A percentile compares a stretch with the other conserved stretches of the same genome.
phyloP scores from a whole-genome alignment of 257 asterid genomes.

The Phtheirospermum japonicum region DNA sequence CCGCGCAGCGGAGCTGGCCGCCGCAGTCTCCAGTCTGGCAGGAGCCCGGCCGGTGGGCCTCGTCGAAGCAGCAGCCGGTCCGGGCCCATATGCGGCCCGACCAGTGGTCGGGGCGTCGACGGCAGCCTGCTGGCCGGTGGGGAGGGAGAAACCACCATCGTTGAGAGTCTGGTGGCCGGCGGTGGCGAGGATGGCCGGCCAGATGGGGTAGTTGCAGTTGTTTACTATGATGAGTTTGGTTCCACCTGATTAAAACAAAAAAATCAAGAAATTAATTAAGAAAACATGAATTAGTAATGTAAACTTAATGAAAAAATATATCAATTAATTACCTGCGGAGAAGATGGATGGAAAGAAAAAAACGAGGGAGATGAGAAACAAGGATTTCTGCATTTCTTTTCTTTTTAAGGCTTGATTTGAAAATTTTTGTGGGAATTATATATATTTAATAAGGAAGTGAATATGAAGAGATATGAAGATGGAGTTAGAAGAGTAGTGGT shows the following conservation, averaged over 20 bases:
- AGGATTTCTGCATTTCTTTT: slow-evolving; percentile 26
- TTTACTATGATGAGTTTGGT: slow-evolving; percentile 51
- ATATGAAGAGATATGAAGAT: background rate
- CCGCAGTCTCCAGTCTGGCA: slow-evolving; percentile 81
- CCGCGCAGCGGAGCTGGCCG: slow-evolving; percentile 54
- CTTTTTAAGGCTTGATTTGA: background rate
- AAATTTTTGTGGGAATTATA: too few species aligned
- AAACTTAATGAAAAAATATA: background rate
- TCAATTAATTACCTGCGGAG: slow-evolving; percentile 19
- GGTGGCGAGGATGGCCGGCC: slow-evolving; percentile 78
- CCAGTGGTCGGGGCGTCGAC: slow-evolving; percentile 56
- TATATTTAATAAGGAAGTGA: background rate
- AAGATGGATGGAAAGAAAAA: slow-evolving; percentile 23
- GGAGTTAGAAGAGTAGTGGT: slow-evolving; percentile 10
- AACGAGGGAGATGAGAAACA: slow-evolving; percentile 22
- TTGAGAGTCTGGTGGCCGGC: slow-evolving; percentile 49
- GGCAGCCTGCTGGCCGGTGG: slow-evolving; percentile 37
- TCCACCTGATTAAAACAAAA: slow-evolving; percentile 42
- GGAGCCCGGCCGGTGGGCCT: slow-evolving; percentile 42
- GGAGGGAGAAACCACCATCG: slow-evolving; percentile 64
- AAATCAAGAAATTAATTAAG: slow-evolving; percentile 3
- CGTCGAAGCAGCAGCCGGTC: slow-evolving; percentile 62
- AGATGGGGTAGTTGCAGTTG: slow-evolving; percentile 62
- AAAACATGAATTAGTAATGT: background rate
- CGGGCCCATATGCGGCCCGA: slow-evolving; percentile 88